Base-by-base conservation (phyloP, 1,284 basidiomycete genomes). In the Inonotus obliquus region DNA sequence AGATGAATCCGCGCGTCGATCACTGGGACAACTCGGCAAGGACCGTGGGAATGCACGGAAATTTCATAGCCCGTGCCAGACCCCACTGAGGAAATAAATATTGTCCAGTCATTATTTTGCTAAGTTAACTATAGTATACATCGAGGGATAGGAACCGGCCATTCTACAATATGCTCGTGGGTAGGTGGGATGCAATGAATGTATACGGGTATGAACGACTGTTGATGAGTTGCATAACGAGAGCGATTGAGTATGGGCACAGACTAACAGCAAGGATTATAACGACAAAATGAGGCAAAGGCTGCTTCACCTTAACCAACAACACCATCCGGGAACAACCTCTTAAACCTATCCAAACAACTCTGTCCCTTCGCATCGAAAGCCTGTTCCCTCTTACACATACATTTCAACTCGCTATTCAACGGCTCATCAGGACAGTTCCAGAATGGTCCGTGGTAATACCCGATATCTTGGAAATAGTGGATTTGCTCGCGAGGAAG, bases 381-480 rank as follows among this genome's bases (percentile, higher is more conserved):
- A 60, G 74, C 81, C 44, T 78, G 73, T 2, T 68, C 67, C 11
- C 73, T 73, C 63, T 80, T 72, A 66, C 84, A 86, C 2, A 74
- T 73, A 65, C 83, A 86, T 56, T 74, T 75, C 1, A 79, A 78
- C 23, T 71, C 70, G 17, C 68, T 68, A 74, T 81, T 81, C 49
- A 73, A 73, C 19, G 77, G 73, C 11, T 72, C 71, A 41, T 70
- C 71, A 1, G 84, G 83, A 67, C 84, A 86, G 68, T 85, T 83
- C 61, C 67, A 73, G 69, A 73, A 80, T 9, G 79, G 79, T 55
- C 71, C 71, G 64, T 85, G 83, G 66, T 80, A 77, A 68, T 85
- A 85, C 25, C 82, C 83, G 41, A 86, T 83, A 65, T 84, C 78
- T 62, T 81, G 74, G 72, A 89, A 89, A 74, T 86, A 88, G 68